These are phyloP conservation scores for Umbelopsis ramanniana DNA, from an alignment of 192 early-diverging fungal species.

Conservation along the genomic window DNA sequence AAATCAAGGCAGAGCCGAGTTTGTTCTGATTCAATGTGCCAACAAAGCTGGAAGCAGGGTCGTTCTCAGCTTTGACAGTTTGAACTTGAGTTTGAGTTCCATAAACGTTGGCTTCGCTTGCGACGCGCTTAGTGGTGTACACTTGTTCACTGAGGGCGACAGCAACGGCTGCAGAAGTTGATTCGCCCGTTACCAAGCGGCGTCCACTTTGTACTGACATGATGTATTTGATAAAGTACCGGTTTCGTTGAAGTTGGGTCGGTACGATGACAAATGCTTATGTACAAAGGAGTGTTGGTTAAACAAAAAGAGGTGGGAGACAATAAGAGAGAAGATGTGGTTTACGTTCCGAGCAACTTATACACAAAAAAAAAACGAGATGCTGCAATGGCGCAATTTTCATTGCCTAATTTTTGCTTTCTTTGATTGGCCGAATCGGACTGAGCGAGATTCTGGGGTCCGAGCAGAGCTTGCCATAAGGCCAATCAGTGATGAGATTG, in stretches of 20 bases:
- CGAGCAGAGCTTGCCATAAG: not conserved
- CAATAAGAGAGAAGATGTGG: not conserved
- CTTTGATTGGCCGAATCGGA: constrained; percentile 11
- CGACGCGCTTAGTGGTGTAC: constrained; percentile 38
- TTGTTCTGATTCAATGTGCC: constrained; percentile 7
- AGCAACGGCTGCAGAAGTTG: constrained; percentile 42
- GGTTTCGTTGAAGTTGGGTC: not conserved
- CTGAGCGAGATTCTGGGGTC: constrained; percentile 6
- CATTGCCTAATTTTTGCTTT: constrained; percentile 13
- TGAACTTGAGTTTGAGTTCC: constrained; percentile 31
- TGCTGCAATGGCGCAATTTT: constrained; percentile 14
- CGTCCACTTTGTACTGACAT: not conserved
- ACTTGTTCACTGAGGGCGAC: constrained; percentile 49
- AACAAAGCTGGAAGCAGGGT: constrained; percentile 33
- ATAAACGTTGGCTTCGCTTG: constrained; percentile 40
- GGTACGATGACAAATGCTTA: not conserved
- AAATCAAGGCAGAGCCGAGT: constrained; percentile 35
- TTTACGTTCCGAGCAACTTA: not conserved
- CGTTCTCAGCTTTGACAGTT: constrained; percentile 39
- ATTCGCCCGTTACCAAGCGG: constrained; percentile 37
- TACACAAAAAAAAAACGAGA: constrained; percentile 2
- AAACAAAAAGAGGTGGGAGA: constrained; percentile 6
- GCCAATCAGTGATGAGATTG: not conserved
- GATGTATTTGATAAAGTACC: constrained; percentile 2
- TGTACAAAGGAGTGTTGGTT: not conserved